Evolutionary conservation across 495 filamentous ascomycete species (phyloP).

Genomic region (Penicillium canescens): DNA sequence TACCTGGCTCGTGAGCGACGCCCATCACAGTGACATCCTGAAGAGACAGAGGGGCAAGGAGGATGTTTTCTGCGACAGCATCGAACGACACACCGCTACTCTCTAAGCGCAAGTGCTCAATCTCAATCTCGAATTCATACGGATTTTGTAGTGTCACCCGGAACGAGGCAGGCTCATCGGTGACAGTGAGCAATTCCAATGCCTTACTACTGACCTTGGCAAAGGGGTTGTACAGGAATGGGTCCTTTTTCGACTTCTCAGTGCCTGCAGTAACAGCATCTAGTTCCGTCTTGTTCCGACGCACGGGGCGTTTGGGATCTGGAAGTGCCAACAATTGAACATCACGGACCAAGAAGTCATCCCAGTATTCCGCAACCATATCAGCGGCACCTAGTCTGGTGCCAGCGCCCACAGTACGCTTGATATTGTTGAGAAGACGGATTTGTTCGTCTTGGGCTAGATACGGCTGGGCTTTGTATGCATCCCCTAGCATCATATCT

Average conservation of each 20-base stretch:
- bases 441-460: constrained; percentile 82
- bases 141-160: constrained; percentile 86
- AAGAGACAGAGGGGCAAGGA: constrained; percentile 76
- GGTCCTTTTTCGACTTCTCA: constrained; percentile 62
- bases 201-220: constrained; percentile 62
- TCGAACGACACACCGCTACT: constrained; percentile 70
- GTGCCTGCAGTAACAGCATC: constrained; percentile 56
- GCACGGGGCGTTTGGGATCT: constrained; percentile 59
- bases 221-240: constrained; percentile 93
- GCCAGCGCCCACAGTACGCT: constrained; percentile 74
- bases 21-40: constrained; percentile 75
- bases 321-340: constrained; percentile 63
- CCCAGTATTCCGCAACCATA: constrained; percentile 88
- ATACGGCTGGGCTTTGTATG: constrained; percentile 50
- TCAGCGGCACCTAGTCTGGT: constrained; percentile 68
- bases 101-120: constrained; percentile 78
- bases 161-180: constrained; percentile 75
- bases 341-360: constrained; percentile 87
- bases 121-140: constrained; percentile 86
- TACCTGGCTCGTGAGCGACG: constrained; percentile 63
- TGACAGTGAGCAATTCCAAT: constrained; percentile 68
- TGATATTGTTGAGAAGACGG: constrained; percentile 76
- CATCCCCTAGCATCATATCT: constrained; percentile 66
- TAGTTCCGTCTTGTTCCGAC: constrained; percentile 71
- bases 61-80: constrained; percentile 60